Base-by-base conservation (phyloP, 805 yeast species). In the Yamadazyma philogaea region DNA sequence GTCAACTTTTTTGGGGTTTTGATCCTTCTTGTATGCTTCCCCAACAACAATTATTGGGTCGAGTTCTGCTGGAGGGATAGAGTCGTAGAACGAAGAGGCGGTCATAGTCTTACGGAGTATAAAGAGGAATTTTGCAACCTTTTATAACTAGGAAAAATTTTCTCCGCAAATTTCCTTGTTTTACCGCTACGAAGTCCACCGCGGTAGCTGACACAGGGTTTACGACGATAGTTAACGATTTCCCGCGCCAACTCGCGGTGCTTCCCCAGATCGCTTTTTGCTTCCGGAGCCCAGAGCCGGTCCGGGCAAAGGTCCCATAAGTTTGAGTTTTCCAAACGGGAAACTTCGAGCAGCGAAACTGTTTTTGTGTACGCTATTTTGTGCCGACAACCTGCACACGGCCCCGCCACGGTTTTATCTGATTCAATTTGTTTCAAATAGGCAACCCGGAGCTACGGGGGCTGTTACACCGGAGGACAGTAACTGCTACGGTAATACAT, bases 1-100 rank as follows among this genome's bases (percentile, higher is more conserved):
- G 45, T 71, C 75, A 21, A 70, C 58, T 49, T 70, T 69, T 26
- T 53, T 32, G 12, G 69, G 63, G 37, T 47, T 30, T 14, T 54
- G 40, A 52, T 71, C 75, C 7, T 40, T 26, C 3, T 40, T 43
- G 46, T 46, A 61, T 18, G 42, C 42, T 5, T 42, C 37, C 52
- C 56, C 49, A 15, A 56, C 53, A 28, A 52, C 47, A 20, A 59
- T 49, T 18, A 64, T 63, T 16, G 67, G 66, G 45, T 64, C 70
- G 10, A 58, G 50, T 6, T 47, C 55, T 32, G 54, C 59, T 27
- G 50, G 44, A 19, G 40, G 43, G 7, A 47, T 35, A 12, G 22
- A 15, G n/a, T 30, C 19, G 26, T 34, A 49, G 24, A 44, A 42
- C 6, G 53, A 46, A 17, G 33, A 16, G 11, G 24, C 19, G 3